phyloP scores from a whole-genome alignment of 106 monocot genomes.

The Cymbidium sinense region DNA sequence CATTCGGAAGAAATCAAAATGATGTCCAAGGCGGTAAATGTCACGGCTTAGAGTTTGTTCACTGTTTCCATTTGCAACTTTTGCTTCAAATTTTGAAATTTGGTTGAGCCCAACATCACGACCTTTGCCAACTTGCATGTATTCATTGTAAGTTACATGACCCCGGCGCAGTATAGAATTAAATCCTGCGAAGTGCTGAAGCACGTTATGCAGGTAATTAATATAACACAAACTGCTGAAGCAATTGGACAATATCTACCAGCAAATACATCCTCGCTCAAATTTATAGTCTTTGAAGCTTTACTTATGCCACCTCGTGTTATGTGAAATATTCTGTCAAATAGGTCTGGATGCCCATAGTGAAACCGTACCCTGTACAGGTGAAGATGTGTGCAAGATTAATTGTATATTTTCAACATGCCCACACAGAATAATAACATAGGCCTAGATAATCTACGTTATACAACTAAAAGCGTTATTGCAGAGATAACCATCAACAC shows the following conservation, averaged over 20 bases:
- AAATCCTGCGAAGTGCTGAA: conserved; percentile 36
- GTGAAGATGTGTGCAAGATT: background rate
- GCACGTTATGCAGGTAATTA: background rate
- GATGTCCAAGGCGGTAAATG: conserved; percentile 56
- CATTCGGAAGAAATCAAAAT: conserved; percentile 78
- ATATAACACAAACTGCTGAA: background rate
- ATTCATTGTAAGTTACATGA: conserved; percentile 60
- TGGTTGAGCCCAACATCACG: conserved; percentile 89
- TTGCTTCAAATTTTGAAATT: conserved; percentile 80
- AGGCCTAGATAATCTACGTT: too few relatives aligned
- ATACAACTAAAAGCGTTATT: too few relatives aligned
- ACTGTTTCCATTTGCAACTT: conserved; percentile 77
- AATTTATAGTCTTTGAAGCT: conserved; percentile 82
- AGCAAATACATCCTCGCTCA: conserved; percentile 86
- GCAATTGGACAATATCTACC: conserved; percentile 25
- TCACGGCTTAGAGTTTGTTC: conserved; percentile 78
- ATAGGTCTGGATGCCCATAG: conserved; percentile 88
- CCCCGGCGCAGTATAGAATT: conserved; percentile 61
- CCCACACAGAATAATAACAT: background rate
- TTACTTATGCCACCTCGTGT: conserved; percentile 86
- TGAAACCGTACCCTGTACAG: conserved; percentile 72
- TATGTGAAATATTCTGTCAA: conserved; percentile 81
- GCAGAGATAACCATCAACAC: too few relatives aligned
- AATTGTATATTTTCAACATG: background rate
- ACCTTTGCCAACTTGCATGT: conserved; percentile 82